These are phyloP conservation scores for Trametes villosa DNA, from an alignment of 768 basidiomycete genomes.

Conservation along the genomic window DNA sequence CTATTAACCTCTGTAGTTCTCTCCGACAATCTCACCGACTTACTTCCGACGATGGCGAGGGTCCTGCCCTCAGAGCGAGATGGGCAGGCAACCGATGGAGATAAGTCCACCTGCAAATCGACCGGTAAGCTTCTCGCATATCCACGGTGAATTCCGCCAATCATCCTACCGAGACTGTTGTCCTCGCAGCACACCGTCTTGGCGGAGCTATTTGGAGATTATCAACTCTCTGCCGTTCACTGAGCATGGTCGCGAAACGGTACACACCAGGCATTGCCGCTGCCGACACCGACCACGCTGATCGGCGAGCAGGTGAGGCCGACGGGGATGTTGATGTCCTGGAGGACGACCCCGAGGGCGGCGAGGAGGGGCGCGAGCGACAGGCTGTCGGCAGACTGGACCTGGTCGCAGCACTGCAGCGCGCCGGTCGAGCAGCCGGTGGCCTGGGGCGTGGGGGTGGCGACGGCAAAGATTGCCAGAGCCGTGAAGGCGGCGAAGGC, in stretches of 20 bases:
- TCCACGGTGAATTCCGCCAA: neutral
- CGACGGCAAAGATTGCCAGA: conserved; percentile 15
- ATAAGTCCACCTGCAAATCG: neutral
- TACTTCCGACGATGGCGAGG: too few relatives aligned
- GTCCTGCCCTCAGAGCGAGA: neutral
- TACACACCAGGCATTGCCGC: neutral
- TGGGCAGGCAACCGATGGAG: conserved; percentile 3
- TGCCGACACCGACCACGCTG: conserved; percentile 3
- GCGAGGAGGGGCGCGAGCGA: neutral
- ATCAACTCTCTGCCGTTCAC: neutral
- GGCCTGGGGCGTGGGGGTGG: conserved; percentile 4
- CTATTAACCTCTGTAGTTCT: too few relatives aligned
- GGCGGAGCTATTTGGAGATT: neutral
- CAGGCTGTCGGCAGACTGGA: neutral
- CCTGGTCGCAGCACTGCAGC: conserved; percentile 14
- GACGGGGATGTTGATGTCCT: conserved; percentile 5
- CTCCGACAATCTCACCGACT: too few relatives aligned
- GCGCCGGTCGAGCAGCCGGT: conserved; percentile 7
- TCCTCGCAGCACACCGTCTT: conserved; percentile 19
- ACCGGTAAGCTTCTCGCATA: neutral
- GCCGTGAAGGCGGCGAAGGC: conserved; percentile 4
- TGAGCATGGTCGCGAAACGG: too few relatives aligned
- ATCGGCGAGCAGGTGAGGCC: conserved; percentile 2
- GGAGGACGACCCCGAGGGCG: conserved; percentile 1
- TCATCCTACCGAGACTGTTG: conserved; percentile 5